phyloP scores from a whole-genome alignment of 257 asterid genomes.

The Echium plantagineum region DNA sequence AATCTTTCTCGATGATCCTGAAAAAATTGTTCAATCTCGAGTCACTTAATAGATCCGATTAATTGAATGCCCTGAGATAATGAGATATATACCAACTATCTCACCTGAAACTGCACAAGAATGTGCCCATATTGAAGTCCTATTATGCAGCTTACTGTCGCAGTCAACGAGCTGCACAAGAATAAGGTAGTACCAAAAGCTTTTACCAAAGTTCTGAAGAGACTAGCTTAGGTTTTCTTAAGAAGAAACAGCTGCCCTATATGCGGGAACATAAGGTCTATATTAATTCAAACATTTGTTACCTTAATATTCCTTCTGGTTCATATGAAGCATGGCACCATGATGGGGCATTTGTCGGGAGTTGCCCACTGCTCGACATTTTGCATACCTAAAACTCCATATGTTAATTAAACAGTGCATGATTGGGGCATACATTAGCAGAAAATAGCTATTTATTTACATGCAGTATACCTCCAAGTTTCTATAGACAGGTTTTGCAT shows the following conservation, averaged over 20 bases:
- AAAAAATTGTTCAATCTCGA: constrained; percentile 4
- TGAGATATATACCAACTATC: constrained; percentile 1
- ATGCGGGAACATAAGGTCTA: neutral
- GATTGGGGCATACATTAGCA: constrained; percentile 3
- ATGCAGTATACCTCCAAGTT: constrained; percentile 50
- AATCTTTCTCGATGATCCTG: constrained; percentile 77
- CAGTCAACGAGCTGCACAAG: constrained; percentile 53
- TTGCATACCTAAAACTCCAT: constrained; percentile 49
- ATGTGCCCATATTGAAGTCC: constrained; percentile 88
- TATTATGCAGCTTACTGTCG: constrained; percentile 60
- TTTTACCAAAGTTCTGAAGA: neutral
- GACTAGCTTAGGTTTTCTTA: neutral
- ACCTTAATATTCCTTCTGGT: constrained; percentile 93
- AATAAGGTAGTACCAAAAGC: neutral
- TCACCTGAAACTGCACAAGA: constrained; percentile 55
- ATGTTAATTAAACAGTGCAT: constrained; percentile 12
- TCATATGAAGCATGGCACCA: constrained; percentile 78
- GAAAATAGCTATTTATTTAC: constrained; percentile 5
- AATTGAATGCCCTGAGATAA: neutral
- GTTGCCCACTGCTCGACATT: constrained; percentile 31
- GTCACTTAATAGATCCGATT: neutral
- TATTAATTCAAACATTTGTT: constrained; percentile 6
- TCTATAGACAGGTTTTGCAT: constrained; percentile 59
- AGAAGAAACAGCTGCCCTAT: neutral
- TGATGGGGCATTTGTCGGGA: constrained; percentile 36